These are phyloP conservation scores for Annona squamosa DNA, from an alignment of 164 flowering plant genomes.

Conservation along the genomic window DNA sequence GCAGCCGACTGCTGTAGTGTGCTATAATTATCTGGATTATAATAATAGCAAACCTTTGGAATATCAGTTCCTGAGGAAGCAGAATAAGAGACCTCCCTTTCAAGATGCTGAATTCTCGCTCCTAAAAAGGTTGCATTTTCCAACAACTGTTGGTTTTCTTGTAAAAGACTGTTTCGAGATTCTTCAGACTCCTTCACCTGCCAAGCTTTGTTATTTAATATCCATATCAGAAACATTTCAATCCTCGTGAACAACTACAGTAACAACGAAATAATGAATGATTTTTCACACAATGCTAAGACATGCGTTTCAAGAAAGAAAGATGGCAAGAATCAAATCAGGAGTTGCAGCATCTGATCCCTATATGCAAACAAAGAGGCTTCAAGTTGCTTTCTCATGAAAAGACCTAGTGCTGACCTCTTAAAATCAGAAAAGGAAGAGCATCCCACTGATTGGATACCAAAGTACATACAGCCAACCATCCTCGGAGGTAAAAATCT, in stretches of 20 bases:
- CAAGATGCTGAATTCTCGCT: constrained; percentile 40
- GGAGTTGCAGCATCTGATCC: neutral
- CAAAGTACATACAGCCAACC: neutral
- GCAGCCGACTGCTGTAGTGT: no score
- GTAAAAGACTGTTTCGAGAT: constrained; percentile 31
- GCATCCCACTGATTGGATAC: no score
- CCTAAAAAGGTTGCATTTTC: constrained; percentile 41
- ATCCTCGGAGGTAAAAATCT: neutral
- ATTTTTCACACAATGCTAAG: neutral
- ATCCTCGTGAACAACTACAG: neutral
- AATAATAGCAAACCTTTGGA: constrained; percentile 28
- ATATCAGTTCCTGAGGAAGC: constrained; percentile 24
- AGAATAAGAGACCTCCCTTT: constrained; percentile 21
- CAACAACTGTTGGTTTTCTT: constrained; percentile 49
- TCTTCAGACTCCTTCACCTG: constrained; percentile 89
- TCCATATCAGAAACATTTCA: constrained; percentile 32
- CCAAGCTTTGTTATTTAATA: constrained; percentile 62
- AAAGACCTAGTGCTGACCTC: neutral
- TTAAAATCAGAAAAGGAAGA: neutral
- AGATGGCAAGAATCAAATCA: no score
- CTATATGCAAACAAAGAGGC: neutral
- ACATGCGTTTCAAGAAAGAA: neutral
- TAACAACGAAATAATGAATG: neutral
- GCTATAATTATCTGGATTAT: no score
- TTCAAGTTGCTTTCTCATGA: neutral